Evolutionary conservation across 805 yeast genomes (phyloP).

Genomic region (Diddensiella caesifluorescens): DNA sequence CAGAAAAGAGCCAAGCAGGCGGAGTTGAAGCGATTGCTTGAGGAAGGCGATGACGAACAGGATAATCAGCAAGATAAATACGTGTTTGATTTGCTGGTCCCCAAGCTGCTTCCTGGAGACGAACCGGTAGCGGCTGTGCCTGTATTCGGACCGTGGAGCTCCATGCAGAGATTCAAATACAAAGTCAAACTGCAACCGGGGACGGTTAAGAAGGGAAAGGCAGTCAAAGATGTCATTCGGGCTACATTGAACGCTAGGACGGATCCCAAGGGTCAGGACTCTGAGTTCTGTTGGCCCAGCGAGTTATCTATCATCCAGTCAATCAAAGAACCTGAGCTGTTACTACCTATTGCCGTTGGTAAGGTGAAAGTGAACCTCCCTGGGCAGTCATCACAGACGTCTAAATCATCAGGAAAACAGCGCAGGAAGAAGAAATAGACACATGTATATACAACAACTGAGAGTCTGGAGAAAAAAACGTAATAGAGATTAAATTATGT

Average conservation of each 20-base stretch:
- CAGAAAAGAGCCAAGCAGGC: constrained; percentile 38
- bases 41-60: constrained; percentile 34
- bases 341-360: constrained; percentile 62
- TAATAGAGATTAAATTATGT: constrained; percentile 1
- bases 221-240: constrained; percentile 61
- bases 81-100: constrained; percentile 38
- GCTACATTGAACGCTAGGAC: constrained; percentile 42
- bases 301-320: constrained; percentile 54
- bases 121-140: constrained; percentile 62
- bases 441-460: constrained; percentile 8
- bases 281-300: constrained; percentile 64
- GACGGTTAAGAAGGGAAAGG: constrained; percentile 79
- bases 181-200: constrained; percentile 80
- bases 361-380: constrained; percentile 51
- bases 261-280: constrained; percentile 37
- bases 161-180: constrained; percentile 68
- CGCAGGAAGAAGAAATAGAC: constrained; percentile 4
- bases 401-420: no score
- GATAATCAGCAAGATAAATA: constrained; percentile 35
- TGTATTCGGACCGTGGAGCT: constrained; percentile 88
- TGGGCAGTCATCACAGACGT: no score
- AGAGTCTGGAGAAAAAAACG: constrained; percentile 5
- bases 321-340: constrained; percentile 59
- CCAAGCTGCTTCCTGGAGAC: constrained; percentile 39
- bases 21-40: constrained; percentile 41